These are phyloP conservation scores for Claviceps sp. DNA, from an alignment of 2,329 filamentous ascomycete species.

Conservation along the genomic window DNA sequence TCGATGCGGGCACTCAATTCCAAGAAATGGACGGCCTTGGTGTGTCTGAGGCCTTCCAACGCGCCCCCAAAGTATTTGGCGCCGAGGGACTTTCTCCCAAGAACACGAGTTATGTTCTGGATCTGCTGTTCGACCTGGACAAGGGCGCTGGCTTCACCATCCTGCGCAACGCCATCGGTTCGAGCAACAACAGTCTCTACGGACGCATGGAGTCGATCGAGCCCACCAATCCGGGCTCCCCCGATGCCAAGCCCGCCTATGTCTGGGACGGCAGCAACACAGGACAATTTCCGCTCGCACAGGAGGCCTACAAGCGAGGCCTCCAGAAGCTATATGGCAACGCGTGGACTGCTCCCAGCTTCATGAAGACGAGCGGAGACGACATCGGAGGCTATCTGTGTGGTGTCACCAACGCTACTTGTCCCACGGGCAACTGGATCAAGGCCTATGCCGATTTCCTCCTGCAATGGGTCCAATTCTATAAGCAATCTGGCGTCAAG, in stretches of 20 bases:
- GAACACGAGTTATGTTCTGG: neutral
- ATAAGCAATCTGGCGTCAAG: neutral
- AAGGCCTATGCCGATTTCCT: neutral
- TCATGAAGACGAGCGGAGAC: neutral
- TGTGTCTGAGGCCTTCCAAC: neutral
- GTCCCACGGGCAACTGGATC: neutral
- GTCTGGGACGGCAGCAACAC: neutral
- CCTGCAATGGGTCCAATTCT: neutral
- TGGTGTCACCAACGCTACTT: neutral
- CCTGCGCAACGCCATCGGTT: slow-evolving; percentile 1
- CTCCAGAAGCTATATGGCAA: neutral
- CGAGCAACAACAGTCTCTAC: neutral
- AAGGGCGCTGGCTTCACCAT: neutral
- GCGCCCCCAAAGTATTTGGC: neutral
- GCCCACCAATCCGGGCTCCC: neutral
- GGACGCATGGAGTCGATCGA: neutral
- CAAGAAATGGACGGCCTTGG: neutral
- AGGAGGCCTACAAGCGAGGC: neutral
- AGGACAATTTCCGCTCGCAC: neutral
- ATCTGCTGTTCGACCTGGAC: neutral
- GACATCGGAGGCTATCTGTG: neutral
- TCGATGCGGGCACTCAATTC: neutral
- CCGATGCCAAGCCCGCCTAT: neutral
- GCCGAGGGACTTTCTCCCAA: neutral
- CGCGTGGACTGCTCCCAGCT: neutral